Evolutionary conservation across 2,329 filamentous ascomycete species (phyloP).

Genomic region (Gnomoniopsis sp.): DNA sequence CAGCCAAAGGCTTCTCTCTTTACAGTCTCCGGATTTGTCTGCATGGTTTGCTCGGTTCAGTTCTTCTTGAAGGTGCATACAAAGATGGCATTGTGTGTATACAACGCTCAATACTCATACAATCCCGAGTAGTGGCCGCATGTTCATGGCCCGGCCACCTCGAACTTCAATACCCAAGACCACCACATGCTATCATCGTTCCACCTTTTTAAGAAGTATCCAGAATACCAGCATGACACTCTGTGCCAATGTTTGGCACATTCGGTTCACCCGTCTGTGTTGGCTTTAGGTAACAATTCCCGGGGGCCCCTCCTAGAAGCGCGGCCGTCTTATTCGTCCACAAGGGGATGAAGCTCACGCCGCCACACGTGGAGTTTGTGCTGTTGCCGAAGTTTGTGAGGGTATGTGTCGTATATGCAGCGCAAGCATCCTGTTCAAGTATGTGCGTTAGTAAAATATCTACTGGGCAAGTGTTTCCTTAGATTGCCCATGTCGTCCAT

Average conservation of each 20-base stretch:
- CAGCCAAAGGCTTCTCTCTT: too few species aligned
- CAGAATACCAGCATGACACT: constrained; percentile 34
- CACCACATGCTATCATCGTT: too few species aligned
- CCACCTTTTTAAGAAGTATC: neutral
- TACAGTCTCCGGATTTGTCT: too few species aligned
- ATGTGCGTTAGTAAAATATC: neutral
- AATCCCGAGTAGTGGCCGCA: too few species aligned
- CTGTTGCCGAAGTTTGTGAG: constrained; percentile 24
- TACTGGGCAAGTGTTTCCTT: neutral
- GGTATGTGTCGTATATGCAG: constrained; percentile 33
- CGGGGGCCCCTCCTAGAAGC: constrained; percentile 31
- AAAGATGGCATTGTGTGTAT: too few species aligned
- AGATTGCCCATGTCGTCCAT: too few species aligned
- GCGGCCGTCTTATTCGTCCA: constrained; percentile 38
- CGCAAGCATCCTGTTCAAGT: constrained; percentile 36
- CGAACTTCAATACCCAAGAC: too few species aligned
- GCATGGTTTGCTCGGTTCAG: too few species aligned
- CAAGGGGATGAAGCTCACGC: constrained; percentile 38
- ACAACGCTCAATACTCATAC: too few species aligned
- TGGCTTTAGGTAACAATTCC: constrained; percentile 44
- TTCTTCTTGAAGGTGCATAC: too few species aligned
- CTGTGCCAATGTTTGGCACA: constrained; percentile 30
- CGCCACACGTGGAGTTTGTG: constrained; percentile 34
- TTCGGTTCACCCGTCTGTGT: constrained; percentile 27
- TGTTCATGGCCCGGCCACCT: too few species aligned